These are phyloP conservation scores for Sphaerobolus stellatus DNA, from an alignment of 1,284 basidiomycete genomes.

Conservation along the genomic window DNA sequence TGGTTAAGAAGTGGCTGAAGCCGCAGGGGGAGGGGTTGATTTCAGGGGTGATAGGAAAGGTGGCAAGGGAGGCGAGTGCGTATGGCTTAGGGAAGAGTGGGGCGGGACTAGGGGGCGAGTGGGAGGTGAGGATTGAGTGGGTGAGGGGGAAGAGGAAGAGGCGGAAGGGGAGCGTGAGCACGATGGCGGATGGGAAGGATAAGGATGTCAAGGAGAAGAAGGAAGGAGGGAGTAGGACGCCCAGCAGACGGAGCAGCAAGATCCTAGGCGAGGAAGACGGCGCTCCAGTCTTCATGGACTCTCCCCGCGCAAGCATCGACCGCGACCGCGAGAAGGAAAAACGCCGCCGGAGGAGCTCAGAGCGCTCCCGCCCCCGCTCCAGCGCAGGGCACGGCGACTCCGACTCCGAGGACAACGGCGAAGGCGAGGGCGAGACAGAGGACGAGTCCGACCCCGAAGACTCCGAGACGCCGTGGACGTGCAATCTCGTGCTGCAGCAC, in stretches of 20 bases:
- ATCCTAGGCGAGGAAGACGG: background rate
- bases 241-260: background rate
- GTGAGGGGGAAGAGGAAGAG: constrained; percentile 10
- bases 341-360: background rate
- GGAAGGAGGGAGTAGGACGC: background rate
- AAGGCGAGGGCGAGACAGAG: constrained; percentile 45
- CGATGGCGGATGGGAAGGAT: background rate
- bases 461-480: constrained; percentile 93
- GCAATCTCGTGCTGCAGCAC: constrained; percentile 59
- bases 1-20: constrained; percentile 79
- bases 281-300: background rate
- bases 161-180: constrained; percentile 1
- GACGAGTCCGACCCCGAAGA: constrained; percentile 91
- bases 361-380: background rate
- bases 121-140: constrained; percentile 14
- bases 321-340: background rate
- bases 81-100: constrained; percentile 14
- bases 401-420: constrained; percentile 19
- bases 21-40: constrained; percentile 39
- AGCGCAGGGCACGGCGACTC: constrained; percentile 13
- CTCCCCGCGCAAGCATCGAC: constrained; percentile 1
- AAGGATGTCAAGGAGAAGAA: background rate
- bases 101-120: constrained; percentile 22
- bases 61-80: constrained; percentile 20
- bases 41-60: constrained; percentile 41